Evolutionary conservation across 2,329 filamentous ascomycete species (phyloP).

Genomic region (Talaromyces islandicus): DNA sequence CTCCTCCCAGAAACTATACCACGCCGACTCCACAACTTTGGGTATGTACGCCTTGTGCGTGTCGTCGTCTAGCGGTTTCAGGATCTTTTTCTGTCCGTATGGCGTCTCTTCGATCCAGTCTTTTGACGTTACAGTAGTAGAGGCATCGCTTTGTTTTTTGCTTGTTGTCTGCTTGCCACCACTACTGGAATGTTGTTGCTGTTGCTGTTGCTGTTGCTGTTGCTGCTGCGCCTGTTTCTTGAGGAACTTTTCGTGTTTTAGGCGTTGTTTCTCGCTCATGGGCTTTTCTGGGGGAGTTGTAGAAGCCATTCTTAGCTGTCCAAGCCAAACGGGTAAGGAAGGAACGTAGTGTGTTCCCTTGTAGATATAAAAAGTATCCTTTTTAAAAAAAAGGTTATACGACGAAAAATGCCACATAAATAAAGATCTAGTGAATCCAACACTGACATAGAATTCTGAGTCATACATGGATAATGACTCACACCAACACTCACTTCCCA

Average conservation of each 20-base stretch:
- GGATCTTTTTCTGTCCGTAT: conserved; percentile 64
- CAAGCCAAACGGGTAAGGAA: too few relatives aligned
- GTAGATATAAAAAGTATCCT: too few relatives aligned
- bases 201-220: conserved; percentile 15
- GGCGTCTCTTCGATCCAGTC: conserved; percentile 12
- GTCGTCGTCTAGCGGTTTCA: conserved; percentile 47
- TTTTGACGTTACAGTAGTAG: neutral
- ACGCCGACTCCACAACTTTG: conserved; percentile 80
- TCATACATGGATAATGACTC: too few relatives aligned
- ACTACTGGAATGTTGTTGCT: conserved; percentile 37
- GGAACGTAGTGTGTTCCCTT: too few relatives aligned
- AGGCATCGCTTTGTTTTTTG: neutral
- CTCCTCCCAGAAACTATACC: conserved; percentile 97
- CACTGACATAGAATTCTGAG: too few relatives aligned
- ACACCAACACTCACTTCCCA: too few relatives aligned
- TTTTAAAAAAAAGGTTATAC: too few relatives aligned
- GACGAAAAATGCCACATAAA: too few relatives aligned
- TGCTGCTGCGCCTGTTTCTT: conserved; percentile 69
- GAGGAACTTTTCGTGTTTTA: conserved; percentile 48
- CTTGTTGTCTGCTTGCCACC: neutral
- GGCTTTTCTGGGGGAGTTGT: neutral
- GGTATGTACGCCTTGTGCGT: conserved; percentile 79
- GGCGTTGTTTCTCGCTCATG: neutral
- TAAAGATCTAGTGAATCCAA: too few relatives aligned
- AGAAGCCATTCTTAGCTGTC: neutral